phyloP scores from a whole-genome alignment of 2,329 filamentous ascomycete genomes.

The Epichloe typhina region DNA sequence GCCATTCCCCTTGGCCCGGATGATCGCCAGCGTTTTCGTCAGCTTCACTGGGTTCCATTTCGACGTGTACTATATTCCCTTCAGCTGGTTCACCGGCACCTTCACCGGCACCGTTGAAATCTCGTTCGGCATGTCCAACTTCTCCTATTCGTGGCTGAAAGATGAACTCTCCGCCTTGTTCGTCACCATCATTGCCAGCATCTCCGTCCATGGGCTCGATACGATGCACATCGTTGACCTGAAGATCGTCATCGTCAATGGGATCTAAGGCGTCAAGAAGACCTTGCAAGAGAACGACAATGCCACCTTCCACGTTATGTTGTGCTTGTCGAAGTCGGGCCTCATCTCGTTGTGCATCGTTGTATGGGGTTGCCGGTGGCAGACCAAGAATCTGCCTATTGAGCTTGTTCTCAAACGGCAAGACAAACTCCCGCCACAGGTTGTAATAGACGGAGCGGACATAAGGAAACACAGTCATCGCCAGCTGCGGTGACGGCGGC shows the following conservation, averaged over 20 bases:
- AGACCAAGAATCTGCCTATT: conserved; percentile 33
- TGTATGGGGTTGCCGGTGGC: conserved; percentile 14
- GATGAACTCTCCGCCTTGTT: conserved; percentile 13
- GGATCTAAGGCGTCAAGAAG: conserved; percentile 24
- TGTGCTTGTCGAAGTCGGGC: neutral
- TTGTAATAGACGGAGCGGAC: conserved; percentile 31
- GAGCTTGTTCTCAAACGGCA: conserved; percentile 33
- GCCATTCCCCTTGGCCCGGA: neutral
- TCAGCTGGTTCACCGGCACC: conserved; percentile 19
- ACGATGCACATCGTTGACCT: conserved; percentile 8
- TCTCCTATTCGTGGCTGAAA: conserved; percentile 23
- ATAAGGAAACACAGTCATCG: conserved; percentile 36
- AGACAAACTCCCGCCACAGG: conserved; percentile 32
- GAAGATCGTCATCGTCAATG: conserved; percentile 12
- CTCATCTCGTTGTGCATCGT: conserved; percentile 7
- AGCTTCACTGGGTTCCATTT: neutral
- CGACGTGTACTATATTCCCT: conserved; percentile 18
- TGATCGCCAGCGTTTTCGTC: neutral
- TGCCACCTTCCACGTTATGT: conserved; percentile 16
- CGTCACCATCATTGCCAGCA: conserved; percentile 10
- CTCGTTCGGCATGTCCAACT: conserved; percentile 16
- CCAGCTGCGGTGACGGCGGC: conserved; percentile 40
- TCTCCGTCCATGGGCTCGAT: conserved; percentile 8
- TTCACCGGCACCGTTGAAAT: conserved; percentile 11
- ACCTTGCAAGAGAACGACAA: conserved; percentile 23